These are phyloP conservation scores for Blastomyces emzantsi DNA, from an alignment of 2,329 filamentous ascomycete genomes.

Conservation along the genomic window DNA sequence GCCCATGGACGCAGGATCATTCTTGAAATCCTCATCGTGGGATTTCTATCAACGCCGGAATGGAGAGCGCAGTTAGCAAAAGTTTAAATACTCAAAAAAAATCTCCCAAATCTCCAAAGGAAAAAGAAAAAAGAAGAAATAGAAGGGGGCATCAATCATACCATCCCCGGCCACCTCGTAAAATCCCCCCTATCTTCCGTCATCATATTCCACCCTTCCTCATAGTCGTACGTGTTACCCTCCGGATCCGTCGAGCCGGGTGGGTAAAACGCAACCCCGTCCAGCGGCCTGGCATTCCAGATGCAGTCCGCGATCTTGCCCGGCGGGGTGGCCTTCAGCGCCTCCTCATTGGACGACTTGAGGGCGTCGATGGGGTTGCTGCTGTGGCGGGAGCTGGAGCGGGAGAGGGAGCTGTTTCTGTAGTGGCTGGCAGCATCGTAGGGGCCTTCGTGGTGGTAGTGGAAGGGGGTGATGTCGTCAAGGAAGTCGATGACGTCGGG, in stretches of 20 bases:
- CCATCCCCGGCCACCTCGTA: conserved; percentile 62
- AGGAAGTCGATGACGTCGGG: conserved; percentile 75
- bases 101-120: too few relatives aligned
- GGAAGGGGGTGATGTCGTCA: conserved; percentile 54
- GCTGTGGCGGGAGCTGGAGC: conserved; percentile 41
- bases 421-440: conserved; percentile 72
- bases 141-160: conserved; percentile 39
- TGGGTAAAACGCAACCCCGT: conserved; percentile 69
- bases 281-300: conserved; percentile 63
- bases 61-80: conserved; percentile 13
- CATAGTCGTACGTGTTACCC: conserved; percentile 65
- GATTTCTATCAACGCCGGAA: conserved; percentile 26
- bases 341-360: conserved; percentile 61
- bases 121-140: neutral
- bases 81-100: too few relatives aligned
- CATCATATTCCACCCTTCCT: conserved; percentile 83
- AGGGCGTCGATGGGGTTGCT: conserved; percentile 69
- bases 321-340: conserved; percentile 67
- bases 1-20: conserved; percentile 22
- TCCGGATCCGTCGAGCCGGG: conserved; percentile 59
- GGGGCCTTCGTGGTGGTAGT: conserved; percentile 84
- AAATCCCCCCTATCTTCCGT: conserved; percentile 58
- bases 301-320: conserved; percentile 71
- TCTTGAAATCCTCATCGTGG: conserved; percentile 33
- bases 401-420: conserved; percentile 52